These are phyloP conservation scores for Oryza glaberrima DNA, from an alignment of 176 grass and related monocot species.

Conservation along the genomic window DNA sequence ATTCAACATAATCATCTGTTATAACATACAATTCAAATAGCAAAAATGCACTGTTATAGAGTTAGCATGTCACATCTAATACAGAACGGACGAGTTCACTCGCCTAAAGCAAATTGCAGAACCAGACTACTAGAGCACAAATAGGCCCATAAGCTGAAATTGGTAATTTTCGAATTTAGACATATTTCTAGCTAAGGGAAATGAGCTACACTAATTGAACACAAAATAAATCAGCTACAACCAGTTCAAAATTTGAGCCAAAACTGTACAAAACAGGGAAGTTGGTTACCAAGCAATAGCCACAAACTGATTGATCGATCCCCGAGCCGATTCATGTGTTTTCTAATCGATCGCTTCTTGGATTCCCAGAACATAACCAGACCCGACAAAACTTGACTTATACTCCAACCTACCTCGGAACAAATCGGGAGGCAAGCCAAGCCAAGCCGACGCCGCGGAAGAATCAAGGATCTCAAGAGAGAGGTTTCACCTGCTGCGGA, in stretches of 20 bases:
- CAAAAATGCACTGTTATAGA: neutral
- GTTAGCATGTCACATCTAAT: neutral
- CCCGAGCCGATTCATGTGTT: neutral
- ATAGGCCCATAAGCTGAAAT: neutral
- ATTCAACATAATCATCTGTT: neutral
- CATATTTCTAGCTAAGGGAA: neutral
- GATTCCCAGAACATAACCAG: neutral
- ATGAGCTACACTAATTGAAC: neutral
- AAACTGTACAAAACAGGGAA: neutral
- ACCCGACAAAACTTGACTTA: neutral
- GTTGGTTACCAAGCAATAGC: neutral
- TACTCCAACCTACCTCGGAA: neutral
- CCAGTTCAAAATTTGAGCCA: constrained; percentile 8
- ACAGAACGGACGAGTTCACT: neutral
- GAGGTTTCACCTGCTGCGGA: constrained; percentile 59
- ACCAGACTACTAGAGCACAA: neutral
- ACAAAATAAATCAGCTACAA: neutral
- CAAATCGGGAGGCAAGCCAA: neutral
- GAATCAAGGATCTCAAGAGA: neutral
- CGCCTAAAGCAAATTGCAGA: neutral
- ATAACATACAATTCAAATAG: neutral
- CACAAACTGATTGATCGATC: neutral
- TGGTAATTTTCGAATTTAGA: neutral
- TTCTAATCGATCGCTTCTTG: constrained; percentile 3
- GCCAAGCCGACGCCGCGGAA: neutral